Conservation (phyloP, 371 early-diverging fungal genomes). For the Rhizomucor miehei region DNA sequence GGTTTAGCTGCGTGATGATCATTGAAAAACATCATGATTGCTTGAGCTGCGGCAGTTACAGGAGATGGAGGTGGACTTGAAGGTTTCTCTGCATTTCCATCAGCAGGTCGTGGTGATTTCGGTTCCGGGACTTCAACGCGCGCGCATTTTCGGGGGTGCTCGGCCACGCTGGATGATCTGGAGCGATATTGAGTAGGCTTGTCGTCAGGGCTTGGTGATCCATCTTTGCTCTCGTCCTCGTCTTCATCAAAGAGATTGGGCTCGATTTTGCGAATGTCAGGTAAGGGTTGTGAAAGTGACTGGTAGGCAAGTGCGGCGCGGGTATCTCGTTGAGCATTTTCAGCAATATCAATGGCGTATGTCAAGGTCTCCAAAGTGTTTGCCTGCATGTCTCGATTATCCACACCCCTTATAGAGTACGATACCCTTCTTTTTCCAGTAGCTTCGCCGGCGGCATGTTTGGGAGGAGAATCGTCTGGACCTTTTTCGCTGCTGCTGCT, state of each 20-base stretch:
- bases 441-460: too few species aligned
- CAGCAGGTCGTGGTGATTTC: not conserved
- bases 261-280: conserved; percentile 20
- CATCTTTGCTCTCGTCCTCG: not conserved
- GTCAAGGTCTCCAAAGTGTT: conserved; percentile 30
- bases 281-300: conserved; percentile 24
- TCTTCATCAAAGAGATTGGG: conserved; percentile 24
- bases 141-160: too few species aligned
- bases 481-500: too few species aligned
- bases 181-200: not conserved
- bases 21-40: conserved; percentile 39
- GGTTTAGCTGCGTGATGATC: conserved; percentile 4
- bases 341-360: conserved; percentile 40
- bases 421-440: too few species aligned
- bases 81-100: conserved; percentile 5
- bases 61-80: conserved; percentile 30
- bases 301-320: not conserved
- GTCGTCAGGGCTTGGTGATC: conserved; percentile 3
- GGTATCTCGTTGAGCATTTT: conserved; percentile 7
- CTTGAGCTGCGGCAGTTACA: conserved; percentile 36
- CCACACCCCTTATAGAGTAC: too few species aligned
- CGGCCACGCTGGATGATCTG: not conserved
- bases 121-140: too few species aligned
- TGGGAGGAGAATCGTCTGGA: too few species aligned
- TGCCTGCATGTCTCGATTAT: not conserved